phyloP scores from a whole-genome alignment of 2,329 filamentous ascomycete species.

The Diaporthe vexans region DNA sequence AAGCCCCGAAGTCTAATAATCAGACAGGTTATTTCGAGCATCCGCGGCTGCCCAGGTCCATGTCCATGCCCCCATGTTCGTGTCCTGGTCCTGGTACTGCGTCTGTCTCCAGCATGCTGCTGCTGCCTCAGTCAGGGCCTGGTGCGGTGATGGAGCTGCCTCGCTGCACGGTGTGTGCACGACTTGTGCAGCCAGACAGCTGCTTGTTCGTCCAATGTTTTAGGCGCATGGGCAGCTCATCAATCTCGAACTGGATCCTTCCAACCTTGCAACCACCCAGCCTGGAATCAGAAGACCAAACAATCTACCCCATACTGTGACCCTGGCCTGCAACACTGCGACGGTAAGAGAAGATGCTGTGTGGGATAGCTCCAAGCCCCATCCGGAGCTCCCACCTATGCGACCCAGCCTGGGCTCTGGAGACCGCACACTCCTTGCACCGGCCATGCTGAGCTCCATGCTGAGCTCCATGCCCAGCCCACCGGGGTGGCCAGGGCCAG shows the following conservation, averaged over 20 bases:
- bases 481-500: neutral
- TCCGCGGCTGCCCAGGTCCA: conserved; percentile 17
- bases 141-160: neutral
- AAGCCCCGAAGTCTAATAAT: conserved; percentile 16
- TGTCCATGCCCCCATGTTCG: neutral
- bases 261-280: conserved; percentile 24
- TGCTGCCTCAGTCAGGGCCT: neutral
- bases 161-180: neutral
- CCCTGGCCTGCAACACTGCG: conserved; percentile 26
- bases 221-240: conserved; percentile 20
- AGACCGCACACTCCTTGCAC: conserved; percentile 9
- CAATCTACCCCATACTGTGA: conserved; percentile 29
- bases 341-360: neutral
- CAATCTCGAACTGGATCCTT: conserved; percentile 33
- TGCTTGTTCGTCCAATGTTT: conserved; percentile 33
- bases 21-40: conserved; percentile 30
- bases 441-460: conserved; percentile 27
- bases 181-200: neutral
- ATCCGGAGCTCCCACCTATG: conserved; percentile 15
- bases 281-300: conserved; percentile 4
- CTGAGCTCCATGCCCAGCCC: conserved; percentile 26
- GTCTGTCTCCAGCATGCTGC: neutral
- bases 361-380: conserved; percentile 27
- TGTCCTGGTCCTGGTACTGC: conserved; percentile 1
- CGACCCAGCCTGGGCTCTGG: conserved; percentile 12